Evolutionary conservation across 495 filamentous ascomycete species (phyloP), one percentile per base, ranked within the genome.

Genomic region (Aspergillus wentii): DNA sequence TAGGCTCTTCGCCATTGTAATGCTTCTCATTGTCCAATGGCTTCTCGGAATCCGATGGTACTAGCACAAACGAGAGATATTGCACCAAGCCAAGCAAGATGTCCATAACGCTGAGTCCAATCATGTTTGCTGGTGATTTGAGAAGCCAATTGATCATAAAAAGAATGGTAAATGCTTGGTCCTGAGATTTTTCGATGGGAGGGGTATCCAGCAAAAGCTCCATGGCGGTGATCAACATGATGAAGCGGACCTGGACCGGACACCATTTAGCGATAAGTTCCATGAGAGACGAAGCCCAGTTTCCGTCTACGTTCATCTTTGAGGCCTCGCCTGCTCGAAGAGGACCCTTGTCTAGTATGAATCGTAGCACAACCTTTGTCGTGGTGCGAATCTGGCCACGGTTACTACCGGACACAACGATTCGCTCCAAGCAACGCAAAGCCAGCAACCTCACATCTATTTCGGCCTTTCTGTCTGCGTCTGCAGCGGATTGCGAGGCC

Each of bases 101-200:
- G 55, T 96, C 90, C 75, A 95, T 96, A 16, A 95, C 83, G 50
- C 88, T 94, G 27, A 96, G 69, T 1, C 90, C 90, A 41, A 96
- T 94, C 59, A 96, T 76, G 56, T 94, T 96, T 49, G 94, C 80
- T 19, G 87, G 78, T 0, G 89, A 95, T 39, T 82, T 80, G 27
- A 96, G 63, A n/a, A 95, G 68, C 38, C 83, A 86, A 39, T 80
- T 79, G 29, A 94, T 74, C 49, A 94, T 76, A 33, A 77, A 82
- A 1, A 81, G 74, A 29, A 94, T 61, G 11, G 87, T 78, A 18
- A 84, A 72, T 54, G 91, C 80, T 26, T 82, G 77, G 13, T 74
- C 70, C 33, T 94, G 44, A 14, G 78, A 75, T 8, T 82, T 73
- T 52, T 88, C 82, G 10, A 64, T 71, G 9, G 88, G 62, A 2